Evolutionary conservation across 768 basidiomycete genomes (phyloP).

Genomic region (Boletus eberwhitei): DNA sequence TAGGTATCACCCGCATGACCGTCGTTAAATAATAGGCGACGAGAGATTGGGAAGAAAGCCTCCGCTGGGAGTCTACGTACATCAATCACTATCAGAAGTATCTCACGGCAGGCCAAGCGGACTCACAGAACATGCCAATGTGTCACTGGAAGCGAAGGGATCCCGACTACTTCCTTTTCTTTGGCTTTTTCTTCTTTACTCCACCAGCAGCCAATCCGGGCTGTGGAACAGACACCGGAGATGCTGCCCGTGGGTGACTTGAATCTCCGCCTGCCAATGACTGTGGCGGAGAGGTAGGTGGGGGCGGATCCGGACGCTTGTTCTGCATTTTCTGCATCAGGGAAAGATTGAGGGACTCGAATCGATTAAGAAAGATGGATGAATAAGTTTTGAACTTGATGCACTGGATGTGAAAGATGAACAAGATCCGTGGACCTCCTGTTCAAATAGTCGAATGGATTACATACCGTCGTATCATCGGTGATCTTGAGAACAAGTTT

Average conservation of each 20-base stretch:
- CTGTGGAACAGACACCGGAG: slow-evolving; percentile 33
- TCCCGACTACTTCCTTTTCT: slow-evolving; percentile 64
- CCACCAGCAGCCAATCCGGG: slow-evolving; percentile 48
- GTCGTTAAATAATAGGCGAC: slow-evolving; percentile 5
- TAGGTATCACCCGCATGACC: not conserved
- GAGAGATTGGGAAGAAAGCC: slow-evolving; percentile 1
- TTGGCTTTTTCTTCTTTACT: slow-evolving; percentile 80
- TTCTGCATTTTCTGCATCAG: slow-evolving; percentile 89
- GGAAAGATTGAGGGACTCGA: slow-evolving; percentile 85
- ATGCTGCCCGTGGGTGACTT: slow-evolving; percentile 30
- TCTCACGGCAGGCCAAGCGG: not conserved
- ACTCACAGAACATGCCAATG: slow-evolving; percentile 13
- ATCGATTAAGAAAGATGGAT: slow-evolving; percentile 93
- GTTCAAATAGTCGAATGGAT: not conserved
- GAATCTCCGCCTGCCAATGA: slow-evolving; percentile 20
- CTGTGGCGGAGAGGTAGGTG: slow-evolving; percentile 15
- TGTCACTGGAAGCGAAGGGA: not conserved
- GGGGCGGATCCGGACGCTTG: slow-evolving; percentile 37
- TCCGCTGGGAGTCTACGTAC: not conserved
- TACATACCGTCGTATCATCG: slow-evolving; percentile 79
- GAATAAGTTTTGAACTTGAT: slow-evolving; percentile 96
- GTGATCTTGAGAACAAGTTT: slow-evolving; percentile 93
- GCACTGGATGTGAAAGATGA: slow-evolving; percentile 50
- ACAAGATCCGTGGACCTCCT: not conserved
- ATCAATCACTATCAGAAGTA: not conserved